These are phyloP conservation scores for Suillus fuscotomentosus DNA, from an alignment of 768 basidiomycete species.

Conservation along the genomic window DNA sequence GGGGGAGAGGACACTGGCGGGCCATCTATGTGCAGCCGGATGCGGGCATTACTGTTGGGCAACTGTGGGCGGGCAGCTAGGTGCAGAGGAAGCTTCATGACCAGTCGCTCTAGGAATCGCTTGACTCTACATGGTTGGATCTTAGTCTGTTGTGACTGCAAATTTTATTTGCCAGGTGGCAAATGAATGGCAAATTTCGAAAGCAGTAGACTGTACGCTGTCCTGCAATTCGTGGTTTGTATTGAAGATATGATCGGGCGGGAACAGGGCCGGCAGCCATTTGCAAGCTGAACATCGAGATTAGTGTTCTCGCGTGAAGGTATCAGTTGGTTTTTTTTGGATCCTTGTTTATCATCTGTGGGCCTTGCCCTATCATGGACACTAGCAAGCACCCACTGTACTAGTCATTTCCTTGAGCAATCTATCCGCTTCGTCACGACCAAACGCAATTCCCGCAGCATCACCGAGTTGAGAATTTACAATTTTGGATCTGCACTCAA, in stretches of 20 bases:
- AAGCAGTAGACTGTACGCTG: neutral
- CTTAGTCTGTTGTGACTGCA: neutral
- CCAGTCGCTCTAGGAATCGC: neutral
- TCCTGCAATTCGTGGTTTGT: neutral
- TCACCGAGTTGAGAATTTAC: neutral
- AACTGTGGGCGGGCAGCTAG: conserved; percentile 20
- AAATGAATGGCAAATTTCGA: neutral
- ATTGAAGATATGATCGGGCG: too few species aligned
- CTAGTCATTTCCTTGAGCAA: too few species aligned
- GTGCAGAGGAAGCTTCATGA: neutral
- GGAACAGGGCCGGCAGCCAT: too few species aligned
- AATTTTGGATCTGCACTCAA: neutral
- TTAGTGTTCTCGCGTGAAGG: too few species aligned
- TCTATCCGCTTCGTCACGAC: too few species aligned
- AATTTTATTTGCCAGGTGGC: too few species aligned
- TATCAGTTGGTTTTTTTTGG: too few species aligned
- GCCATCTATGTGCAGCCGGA: conserved; percentile 73
- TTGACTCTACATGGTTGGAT: neutral
- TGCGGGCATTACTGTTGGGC: conserved; percentile 86
- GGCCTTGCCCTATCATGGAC: too few species aligned
- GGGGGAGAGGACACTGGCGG: conserved; percentile 27
- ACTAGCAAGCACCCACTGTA: too few species aligned
- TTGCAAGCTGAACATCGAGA: too few species aligned
- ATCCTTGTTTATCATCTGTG: too few species aligned
- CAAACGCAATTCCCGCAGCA: neutral